These are phyloP conservation scores for Zasmidium angulare DNA, from an alignment of 2,329 filamentous ascomycete genomes.

Conservation along the genomic window DNA sequence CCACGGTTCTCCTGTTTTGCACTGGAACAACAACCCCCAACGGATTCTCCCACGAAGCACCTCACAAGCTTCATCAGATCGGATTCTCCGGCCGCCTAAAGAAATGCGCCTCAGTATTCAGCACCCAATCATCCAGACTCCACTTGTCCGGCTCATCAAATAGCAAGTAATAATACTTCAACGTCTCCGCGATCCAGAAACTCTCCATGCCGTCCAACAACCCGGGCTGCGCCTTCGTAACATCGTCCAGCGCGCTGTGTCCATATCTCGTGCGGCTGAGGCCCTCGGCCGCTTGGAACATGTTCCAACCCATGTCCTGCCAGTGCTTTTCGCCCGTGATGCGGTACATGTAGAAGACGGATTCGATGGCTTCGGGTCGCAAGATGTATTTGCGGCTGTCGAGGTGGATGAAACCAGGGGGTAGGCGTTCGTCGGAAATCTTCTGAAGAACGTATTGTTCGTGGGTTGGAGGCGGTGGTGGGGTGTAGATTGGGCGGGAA, in stretches of 20 bases:
- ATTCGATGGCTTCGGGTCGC: constrained; percentile 79
- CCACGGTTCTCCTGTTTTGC: no score
- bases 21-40: no score
- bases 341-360: constrained; percentile 85
- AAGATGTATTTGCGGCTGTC: constrained; percentile 42
- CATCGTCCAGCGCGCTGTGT: constrained; percentile 69
- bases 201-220: constrained; percentile 73
- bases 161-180: constrained; percentile 89
- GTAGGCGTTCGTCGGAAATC: constrained; percentile 42
- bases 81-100: constrained; percentile 31
- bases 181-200: constrained; percentile 83
- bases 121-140: constrained; percentile 67
- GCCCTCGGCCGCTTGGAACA: constrained; percentile 72
- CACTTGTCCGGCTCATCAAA: constrained; percentile 68
- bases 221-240: constrained; percentile 45
- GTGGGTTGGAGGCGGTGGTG: constrained; percentile 29
- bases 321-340: constrained; percentile 75
- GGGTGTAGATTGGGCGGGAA: constrained; percentile 23
- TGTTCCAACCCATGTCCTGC: constrained; percentile 81
- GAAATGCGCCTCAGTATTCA: constrained; percentile 59
- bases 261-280: constrained; percentile 66
- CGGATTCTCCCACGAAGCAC: no score
- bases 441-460: constrained; percentile 33
- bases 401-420: constrained; percentile 42
- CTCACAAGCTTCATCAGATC: background rate